Base-by-base conservation (phyloP, 2,329 filamentous ascomycete genomes). In the Aureobasidium subglaciale region DNA sequence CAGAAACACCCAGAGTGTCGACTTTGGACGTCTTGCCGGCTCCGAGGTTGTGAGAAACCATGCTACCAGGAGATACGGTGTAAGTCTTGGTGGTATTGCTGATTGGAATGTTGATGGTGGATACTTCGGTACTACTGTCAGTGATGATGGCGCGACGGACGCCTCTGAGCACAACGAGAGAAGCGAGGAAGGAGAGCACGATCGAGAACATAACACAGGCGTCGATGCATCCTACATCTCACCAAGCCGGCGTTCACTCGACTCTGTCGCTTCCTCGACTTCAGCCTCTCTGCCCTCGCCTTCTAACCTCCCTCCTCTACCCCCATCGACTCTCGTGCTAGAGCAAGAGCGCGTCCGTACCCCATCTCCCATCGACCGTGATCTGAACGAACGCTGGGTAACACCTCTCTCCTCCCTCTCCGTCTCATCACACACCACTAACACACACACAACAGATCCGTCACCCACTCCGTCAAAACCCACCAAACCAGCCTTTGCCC, bases 391-490 rank as follows among this genome's bases (percentile, higher is more conserved):
- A 50, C 46, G 46, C 22, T 50, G 46, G 46, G 46, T 50, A 38
- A 9, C 8, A 5, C 4, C 11, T 11, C 24, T 18, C 29, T 8
- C 3, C 5, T 5, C n/a, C 15, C 20, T 35, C 16, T 3, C 11
- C n/a, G 10, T 20, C 13, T 22, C 13, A 7, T 25, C 48, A 25
- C 40, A 6, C 25, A 32, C 16, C 20, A 52, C 48, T 52, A 22
- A 52, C 48, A 27, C 20, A 27, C 2, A n/a, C 16, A 5, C 16
- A 6, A 40, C 34, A 52, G 48, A 35, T 32, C 6, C 48, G 48
- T 10, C 48, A 52, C 8, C 57, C 57, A 4, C 40, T 59, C 6
- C 53, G 48, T 29, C 46, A 53, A 29, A 56, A 54, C 48, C 57
- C 57, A n/a, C 48, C 57, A 5, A 37, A 7, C 5, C 20, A 18